Evolutionary conservation across 2,329 filamentous ascomycete genomes (phyloP).

Genomic region (Xylaria arbuscula): DNA sequence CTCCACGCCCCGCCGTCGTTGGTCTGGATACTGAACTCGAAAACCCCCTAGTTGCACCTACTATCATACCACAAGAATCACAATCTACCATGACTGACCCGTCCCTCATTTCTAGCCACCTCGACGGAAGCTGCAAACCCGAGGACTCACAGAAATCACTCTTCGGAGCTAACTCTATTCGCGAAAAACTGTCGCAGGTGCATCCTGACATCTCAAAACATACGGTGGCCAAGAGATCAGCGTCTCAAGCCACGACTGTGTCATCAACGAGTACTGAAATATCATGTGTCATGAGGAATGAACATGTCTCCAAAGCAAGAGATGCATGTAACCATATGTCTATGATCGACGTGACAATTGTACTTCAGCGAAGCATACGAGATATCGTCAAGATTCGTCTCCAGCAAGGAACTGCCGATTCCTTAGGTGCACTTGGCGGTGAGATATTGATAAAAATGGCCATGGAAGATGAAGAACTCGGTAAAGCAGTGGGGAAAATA

Average conservation of each 20-base stretch:
- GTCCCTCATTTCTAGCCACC: not conserved
- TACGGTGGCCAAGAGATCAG: not conserved
- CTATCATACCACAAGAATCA: not conserved
- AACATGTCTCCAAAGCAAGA: not conserved
- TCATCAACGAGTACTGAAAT: constrained; percentile 17
- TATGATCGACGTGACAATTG: constrained; percentile 28
- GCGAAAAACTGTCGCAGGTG: not conserved
- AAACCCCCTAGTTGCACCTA: not conserved
- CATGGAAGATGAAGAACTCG: constrained; percentile 11
- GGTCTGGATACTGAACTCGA: not conserved
- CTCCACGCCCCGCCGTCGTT: not conserved
- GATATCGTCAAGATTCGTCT: constrained; percentile 31
- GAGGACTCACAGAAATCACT: not conserved
- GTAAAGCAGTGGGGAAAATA: constrained; percentile 12
- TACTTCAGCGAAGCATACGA: constrained; percentile 26
- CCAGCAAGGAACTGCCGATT: constrained; percentile 8
- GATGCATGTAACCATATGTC: constrained; percentile 1
- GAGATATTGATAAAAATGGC: constrained; percentile 36
- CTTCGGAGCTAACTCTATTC: not conserved
- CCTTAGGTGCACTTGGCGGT: constrained; percentile 12
- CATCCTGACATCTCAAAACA: not conserved
- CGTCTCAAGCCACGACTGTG: constrained; percentile 35
- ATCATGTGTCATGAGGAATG: not conserved
- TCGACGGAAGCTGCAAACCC: not conserved
- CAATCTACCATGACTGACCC: not conserved